phyloP scores from a whole-genome alignment of 176 grass and related monocot species.

The Triticum aestivum region DNA sequence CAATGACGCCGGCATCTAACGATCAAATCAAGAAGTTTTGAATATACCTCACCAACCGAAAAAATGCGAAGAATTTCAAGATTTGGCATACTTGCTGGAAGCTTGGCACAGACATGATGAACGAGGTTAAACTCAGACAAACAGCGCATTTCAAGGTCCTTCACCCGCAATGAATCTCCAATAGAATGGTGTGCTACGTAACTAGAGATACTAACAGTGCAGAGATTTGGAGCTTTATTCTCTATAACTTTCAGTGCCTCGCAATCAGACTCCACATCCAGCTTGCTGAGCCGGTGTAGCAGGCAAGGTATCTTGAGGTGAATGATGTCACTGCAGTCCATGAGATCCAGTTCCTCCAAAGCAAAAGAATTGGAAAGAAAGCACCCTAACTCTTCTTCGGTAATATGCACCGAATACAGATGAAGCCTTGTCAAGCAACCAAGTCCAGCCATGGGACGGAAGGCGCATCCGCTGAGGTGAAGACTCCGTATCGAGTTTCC shows the following conservation, averaged over 20 bases:
- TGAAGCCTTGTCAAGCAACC: not conserved
- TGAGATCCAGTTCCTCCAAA: not conserved
- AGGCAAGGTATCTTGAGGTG: not conserved
- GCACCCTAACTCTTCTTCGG: not conserved
- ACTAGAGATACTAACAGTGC: not conserved
- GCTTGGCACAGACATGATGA: not conserved
- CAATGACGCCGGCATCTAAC: not conserved
- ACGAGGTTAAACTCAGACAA: not conserved
- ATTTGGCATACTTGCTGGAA: not conserved
- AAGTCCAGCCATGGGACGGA: not conserved
- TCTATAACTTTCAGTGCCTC: not conserved
- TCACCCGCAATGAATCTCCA: not conserved
- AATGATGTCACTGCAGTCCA: not conserved
- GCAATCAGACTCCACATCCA: not conserved
- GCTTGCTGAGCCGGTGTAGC: not conserved
- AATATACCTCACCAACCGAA: not conserved
- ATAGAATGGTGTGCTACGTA: not conserved
- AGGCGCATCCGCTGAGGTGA: not conserved
- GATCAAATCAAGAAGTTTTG: not conserved
- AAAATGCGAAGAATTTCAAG: not conserved
- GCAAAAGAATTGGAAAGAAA: not conserved
- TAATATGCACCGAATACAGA: not conserved
- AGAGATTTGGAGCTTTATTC: slow-evolving; percentile 7
- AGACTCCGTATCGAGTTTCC: not conserved
- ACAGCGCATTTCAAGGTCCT: not conserved